Percentiles rank a stretch among this genome's conserved stretches.
phyloP scores from a whole-genome alignment of 495 filamentous ascomycete genomes.

The Hyaloscypha hepaticicola region DNA sequence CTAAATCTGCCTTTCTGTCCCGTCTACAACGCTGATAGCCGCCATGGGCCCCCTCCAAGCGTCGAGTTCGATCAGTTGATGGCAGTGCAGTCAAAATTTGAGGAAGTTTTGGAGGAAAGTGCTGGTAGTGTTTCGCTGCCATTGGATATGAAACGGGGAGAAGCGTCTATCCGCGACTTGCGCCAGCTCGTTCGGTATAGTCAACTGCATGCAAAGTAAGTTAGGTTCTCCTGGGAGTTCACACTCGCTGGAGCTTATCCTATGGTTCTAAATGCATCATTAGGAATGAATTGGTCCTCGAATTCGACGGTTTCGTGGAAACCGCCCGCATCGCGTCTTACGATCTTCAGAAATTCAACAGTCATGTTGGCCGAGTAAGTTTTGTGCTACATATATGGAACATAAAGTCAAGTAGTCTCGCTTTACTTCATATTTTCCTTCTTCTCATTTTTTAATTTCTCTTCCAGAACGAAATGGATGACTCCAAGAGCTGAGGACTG shows the following conservation, averaged over 20 bases:
- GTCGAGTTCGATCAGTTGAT: constrained; percentile 68
- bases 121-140: constrained; percentile 59
- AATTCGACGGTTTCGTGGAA: constrained; percentile 66
- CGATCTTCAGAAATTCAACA: constrained; percentile 66
- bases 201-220: constrained; percentile 30
- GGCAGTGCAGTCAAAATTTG: constrained; percentile 62
- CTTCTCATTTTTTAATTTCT: no score
- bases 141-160: constrained; percentile 67
- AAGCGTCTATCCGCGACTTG: constrained; percentile 70
- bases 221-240: not conserved
- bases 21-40: constrained; percentile 26
- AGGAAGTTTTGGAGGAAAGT: constrained; percentile 61
- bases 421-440: not conserved
- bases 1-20: constrained; percentile 62
- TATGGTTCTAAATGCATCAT: constrained; percentile 1
- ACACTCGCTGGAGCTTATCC: not conserved
- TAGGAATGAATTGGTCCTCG: constrained; percentile 62
- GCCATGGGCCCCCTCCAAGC: constrained; percentile 26
- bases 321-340: constrained; percentile 52
- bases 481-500: not conserved
- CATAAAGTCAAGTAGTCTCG: not conserved
- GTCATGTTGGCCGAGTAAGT: constrained; percentile 53
- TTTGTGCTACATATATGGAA: no score
- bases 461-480: not conserved
- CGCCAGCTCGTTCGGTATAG: constrained; percentile 56